phyloP scores from a whole-genome alignment of 2,329 filamentous ascomycete species.

The Zasmidium cellare region DNA sequence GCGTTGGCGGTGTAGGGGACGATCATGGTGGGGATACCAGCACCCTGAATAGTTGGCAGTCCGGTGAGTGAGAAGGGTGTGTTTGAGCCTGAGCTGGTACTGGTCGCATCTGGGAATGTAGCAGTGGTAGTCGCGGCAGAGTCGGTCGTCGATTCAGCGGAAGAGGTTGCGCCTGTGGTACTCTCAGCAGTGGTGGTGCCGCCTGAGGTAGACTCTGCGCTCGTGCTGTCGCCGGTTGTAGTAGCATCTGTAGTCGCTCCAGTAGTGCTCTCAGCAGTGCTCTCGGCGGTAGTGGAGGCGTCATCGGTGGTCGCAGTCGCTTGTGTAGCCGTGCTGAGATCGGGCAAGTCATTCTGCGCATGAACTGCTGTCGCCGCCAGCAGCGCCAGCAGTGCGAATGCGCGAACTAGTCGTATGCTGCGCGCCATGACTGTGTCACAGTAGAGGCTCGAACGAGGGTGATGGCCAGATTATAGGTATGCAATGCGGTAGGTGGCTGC shows the following conservation, averaged over 20 bases:
- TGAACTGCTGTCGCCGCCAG: constrained; percentile 21
- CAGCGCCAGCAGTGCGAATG: constrained; percentile 26
- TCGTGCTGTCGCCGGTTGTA: constrained; percentile 1
- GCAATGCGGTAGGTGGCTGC: background rate
- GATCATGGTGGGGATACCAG: constrained; percentile 65
- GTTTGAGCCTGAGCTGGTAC: constrained; percentile 23
- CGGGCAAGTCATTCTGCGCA: constrained; percentile 30
- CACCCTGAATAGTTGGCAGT: constrained; percentile 58
- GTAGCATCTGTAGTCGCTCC: constrained; percentile 8
- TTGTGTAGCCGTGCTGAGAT: constrained; percentile 28
- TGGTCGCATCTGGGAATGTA: constrained; percentile 22
- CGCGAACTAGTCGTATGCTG: constrained; percentile 13
- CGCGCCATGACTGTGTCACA: constrained; percentile 8
- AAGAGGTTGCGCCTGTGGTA: constrained; percentile 3
- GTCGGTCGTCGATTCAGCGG: constrained; percentile 19
- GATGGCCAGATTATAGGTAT: background rate
- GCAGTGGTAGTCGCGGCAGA: constrained; percentile 27
- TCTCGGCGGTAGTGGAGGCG: constrained; percentile 7
- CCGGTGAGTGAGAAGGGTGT: constrained; percentile 36
- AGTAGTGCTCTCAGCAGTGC: constrained; percentile 18
- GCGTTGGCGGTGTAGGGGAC: constrained; percentile 83
- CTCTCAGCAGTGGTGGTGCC: constrained; percentile 4
- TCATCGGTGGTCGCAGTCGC: constrained; percentile 17
- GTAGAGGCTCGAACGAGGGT: background rate
- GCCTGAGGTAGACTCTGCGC: background rate